Evolutionary conservation across 1,284 basidiomycete genomes (phyloP), one percentile per base, ranked within the genome.

Genomic region (Exobasidium rhododendri): DNA sequence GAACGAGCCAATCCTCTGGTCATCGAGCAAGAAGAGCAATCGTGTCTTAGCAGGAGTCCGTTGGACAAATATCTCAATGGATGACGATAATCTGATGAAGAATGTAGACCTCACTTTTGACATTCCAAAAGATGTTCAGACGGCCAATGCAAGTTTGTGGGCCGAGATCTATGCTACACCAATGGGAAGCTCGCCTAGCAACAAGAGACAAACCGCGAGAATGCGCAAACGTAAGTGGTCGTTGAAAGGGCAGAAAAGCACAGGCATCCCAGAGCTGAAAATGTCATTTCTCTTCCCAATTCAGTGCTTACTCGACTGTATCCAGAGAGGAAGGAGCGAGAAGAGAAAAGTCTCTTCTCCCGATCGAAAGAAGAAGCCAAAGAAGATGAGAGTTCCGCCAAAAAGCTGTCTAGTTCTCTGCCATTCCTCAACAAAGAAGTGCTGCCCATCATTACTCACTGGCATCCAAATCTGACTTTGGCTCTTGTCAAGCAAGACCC

Each of bases 401-500:
- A 57, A 26, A 29, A 24, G 50, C 28, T 10, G 22, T 29, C 17
- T 57, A 26, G 5, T 17, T 22, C 20, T 52, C 51, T 31, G 35
- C 32, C 20, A 43, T 29, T 28, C 22, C 45, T 31, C 50, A 47
- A 32, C 52, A 52, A 49, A 29, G 59, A 62, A 59, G 54, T 51
- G 5, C 65, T 74, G 7, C 73, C 74, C 2, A 81, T 85, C 68
- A 84, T 88, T 44, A 88, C 90, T 2, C 90, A 93, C 81, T 98
- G 92, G 90, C 87, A 92, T 71, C 74, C 89, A 85, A 97, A 97
- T 80, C 78, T 97, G 22, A 97, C 94, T 0, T 80, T 98, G 40
- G 89, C 89, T 7, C 82, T 97, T 47, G 83, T 97, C 0, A 61
- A 65, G 13, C 47, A 60, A n/a, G 58, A 58, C n/a, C 88, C 91